Evolutionary conservation across 2,329 filamentous ascomycete genomes (phyloP).

Genomic region (Talaromyces islandicus): DNA sequence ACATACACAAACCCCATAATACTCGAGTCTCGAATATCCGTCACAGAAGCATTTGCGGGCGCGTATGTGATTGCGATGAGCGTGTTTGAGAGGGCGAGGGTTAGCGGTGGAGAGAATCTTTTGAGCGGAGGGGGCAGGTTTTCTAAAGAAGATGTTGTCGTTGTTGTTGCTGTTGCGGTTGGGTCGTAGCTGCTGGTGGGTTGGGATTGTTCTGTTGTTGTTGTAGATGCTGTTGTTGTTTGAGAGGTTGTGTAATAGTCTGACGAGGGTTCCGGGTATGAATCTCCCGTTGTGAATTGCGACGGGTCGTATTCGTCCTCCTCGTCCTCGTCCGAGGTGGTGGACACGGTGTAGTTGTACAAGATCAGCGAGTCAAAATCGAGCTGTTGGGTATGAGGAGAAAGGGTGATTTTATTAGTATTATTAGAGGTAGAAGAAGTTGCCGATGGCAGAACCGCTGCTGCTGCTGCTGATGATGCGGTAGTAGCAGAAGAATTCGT

Average conservation of each 20-base stretch:
- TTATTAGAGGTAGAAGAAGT: constrained; percentile 36
- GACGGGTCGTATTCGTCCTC: constrained; percentile 42
- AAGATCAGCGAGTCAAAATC: constrained; percentile 69
- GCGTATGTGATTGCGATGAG: constrained; percentile 81
- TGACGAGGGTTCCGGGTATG: constrained; percentile 16
- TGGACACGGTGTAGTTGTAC: constrained; percentile 62
- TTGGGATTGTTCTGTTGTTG: not conserved
- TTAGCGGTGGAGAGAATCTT: constrained; percentile 46
- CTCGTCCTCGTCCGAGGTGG: constrained; percentile 36
- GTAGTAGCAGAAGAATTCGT: not conserved
- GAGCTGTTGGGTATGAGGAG: constrained; percentile 79
- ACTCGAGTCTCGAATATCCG: constrained; percentile 70
- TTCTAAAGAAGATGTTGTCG: constrained; percentile 17
- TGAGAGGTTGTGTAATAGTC: constrained; percentile 18
- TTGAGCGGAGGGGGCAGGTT: constrained; percentile 24
- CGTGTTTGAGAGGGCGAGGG: constrained; percentile 64
- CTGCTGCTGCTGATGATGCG: no score
- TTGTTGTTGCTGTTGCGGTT: constrained; percentile 15
- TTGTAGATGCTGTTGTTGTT: not conserved
- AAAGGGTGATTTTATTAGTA: constrained; percentile 65
- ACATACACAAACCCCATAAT: constrained; percentile 93
- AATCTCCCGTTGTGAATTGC: constrained; percentile 23
- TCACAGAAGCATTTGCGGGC: constrained; percentile 60
- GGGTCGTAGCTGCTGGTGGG: constrained; percentile 8
- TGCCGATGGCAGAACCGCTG: not conserved